phyloP scores from a whole-genome alignment of 306 rosid genomes.

The Urtica urens region DNA sequence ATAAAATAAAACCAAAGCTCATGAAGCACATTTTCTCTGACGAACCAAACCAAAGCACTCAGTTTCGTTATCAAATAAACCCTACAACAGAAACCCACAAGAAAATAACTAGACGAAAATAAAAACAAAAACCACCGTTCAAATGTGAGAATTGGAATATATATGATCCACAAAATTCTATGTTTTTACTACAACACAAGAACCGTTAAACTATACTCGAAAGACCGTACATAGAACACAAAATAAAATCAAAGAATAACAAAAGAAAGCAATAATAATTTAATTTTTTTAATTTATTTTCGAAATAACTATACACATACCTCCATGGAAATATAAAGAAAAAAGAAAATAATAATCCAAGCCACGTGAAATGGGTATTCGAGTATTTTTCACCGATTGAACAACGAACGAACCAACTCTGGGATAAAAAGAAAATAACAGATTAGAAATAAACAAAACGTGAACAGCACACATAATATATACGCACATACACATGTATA shows the following conservation, averaged over 20 bases:
- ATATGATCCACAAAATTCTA: conserved; percentile 52
- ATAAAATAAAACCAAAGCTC: conserved; percentile 19
- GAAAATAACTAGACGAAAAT: neutral
- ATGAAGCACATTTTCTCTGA: conserved; percentile 27
- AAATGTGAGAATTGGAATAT: conserved; percentile 27
- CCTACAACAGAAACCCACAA: conserved; percentile 7
- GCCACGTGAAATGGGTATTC: conserved; percentile 50
- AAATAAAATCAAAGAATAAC: neutral
- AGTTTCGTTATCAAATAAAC: neutral
- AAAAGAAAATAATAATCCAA: conserved; percentile 8
- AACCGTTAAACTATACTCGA: conserved; percentile 29
- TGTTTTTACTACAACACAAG: conserved; percentile 16
- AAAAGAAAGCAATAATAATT: neutral
- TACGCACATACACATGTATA: neutral
- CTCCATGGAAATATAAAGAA: conserved; percentile 30
- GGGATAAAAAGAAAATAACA: no score
- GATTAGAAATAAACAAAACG: conserved; percentile 46
- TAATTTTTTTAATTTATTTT: neutral
- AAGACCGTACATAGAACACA: conserved; percentile 25
- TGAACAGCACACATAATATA: conserved; percentile 17
- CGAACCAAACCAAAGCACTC: conserved; percentile 17
- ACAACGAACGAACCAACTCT: conserved; percentile 12
- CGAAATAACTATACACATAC: conserved; percentile 7
- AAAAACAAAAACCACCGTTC: conserved; percentile 19
- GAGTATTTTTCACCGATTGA: conserved; percentile 39